A percentile compares a stretch with the other conserved stretches of the same genome.
These are phyloP conservation scores for Mytilinidion resinicola DNA, from an alignment of 495 filamentous ascomycete genomes.

Conservation along the genomic window DNA sequence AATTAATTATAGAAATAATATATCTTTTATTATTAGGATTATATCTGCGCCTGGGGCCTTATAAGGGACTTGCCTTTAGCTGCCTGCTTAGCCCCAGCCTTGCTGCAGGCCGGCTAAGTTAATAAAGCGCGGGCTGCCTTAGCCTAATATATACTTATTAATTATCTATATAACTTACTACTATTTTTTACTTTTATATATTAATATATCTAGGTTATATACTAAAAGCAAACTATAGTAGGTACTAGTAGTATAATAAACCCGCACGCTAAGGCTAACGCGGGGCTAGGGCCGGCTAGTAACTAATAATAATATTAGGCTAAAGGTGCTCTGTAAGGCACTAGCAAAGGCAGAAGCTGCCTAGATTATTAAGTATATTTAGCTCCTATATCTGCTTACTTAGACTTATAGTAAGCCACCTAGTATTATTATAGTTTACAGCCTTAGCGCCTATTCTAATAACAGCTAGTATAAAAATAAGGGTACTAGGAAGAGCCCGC, in stretches of 20 bases:
- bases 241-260: neutral
- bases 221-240: conserved; percentile 1
- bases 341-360: conserved; percentile 7
- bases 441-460: conserved; percentile 26
- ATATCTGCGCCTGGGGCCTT: neutral
- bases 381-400: neutral
- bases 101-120: neutral
- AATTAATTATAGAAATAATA: neutral
- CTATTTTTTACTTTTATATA: neutral
- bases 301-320: conserved; percentile 15
- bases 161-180: neutral
- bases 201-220: neutral
- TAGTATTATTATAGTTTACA: conserved; percentile 28
- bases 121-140: neutral
- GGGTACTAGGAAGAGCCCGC: conserved; percentile 11
- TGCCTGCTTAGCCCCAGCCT: neutral
- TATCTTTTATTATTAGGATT: neutral
- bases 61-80: neutral
- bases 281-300: conserved; percentile 11
- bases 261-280: conserved; percentile 6
- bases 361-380: conserved; percentile 12
- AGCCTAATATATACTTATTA: neutral
- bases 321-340: conserved; percentile 19
- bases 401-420: neutral
- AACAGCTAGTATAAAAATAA: conserved; percentile 27